A percentile compares a stretch with the other conserved stretches of the same genome.
Evolutionary conservation across 176 grass and related monocot species (phyloP).

Genomic region (Neostapfia colusana): DNA sequence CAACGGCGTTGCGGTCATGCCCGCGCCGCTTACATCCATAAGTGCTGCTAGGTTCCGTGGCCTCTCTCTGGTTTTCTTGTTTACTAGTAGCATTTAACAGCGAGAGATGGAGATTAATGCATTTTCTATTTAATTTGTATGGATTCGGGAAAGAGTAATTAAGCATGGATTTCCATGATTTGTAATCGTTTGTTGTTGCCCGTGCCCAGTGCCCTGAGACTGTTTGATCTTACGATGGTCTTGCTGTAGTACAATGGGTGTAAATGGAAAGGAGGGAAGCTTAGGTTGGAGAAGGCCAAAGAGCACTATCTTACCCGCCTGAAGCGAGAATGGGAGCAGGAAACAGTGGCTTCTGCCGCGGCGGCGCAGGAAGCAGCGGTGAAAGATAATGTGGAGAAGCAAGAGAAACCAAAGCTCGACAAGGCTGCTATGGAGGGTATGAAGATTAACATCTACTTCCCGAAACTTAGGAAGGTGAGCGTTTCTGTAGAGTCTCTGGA

Average conservation of each 20-base stretch:
- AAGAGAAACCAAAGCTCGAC: conserved; percentile 27
- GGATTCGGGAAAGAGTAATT: too few relatives aligned
- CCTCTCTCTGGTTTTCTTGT: background rate
- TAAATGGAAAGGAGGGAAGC: conserved; percentile 92
- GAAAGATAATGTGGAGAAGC: conserved; percentile 32
- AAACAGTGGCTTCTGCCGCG: conserved; percentile 27
- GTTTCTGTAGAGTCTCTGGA: too few relatives aligned
- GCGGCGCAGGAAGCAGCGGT: conserved; percentile 8
- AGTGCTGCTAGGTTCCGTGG: too few relatives aligned
- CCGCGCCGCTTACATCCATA: too few relatives aligned
- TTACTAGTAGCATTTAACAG: too few relatives aligned
- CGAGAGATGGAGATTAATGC: background rate
- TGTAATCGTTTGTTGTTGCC: background rate
- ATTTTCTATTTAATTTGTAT: background rate
- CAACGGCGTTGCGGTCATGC: too few relatives aligned
- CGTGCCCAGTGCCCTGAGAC: background rate
- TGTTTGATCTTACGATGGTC: conserved; percentile 15
- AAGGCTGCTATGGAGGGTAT: conserved; percentile 38
- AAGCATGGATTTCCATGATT: background rate
- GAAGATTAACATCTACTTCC: conserved; percentile 83
- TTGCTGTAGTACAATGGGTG: conserved; percentile 84
- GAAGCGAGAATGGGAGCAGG: conserved; percentile 78
- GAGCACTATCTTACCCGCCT: conserved; percentile 79
- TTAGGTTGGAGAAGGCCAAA: conserved; percentile 84
- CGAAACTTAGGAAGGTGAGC: conserved; percentile 78